phyloP scores from a whole-genome alignment of 306 rosid species.

The Lathyrus aphaca region DNA sequence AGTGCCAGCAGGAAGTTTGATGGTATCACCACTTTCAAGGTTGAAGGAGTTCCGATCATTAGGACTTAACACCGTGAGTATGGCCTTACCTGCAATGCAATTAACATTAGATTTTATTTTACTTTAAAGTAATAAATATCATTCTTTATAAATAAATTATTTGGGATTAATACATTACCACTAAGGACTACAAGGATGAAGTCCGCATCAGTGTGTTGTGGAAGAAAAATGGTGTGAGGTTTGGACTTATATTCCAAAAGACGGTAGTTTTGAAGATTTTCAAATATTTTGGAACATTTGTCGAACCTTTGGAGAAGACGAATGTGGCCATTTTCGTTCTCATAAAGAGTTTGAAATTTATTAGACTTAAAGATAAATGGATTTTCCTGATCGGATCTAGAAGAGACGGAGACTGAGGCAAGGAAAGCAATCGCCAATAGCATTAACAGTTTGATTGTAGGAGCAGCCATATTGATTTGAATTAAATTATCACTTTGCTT shows the following conservation, averaged over 20 bases:
- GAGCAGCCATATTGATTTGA: too few relatives aligned
- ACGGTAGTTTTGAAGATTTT: conserved; percentile 21
- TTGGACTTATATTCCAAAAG: not conserved
- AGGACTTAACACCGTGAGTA: not conserved
- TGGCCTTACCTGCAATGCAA: conserved; percentile 39
- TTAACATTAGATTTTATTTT: too few relatives aligned
- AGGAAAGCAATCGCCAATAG: too few relatives aligned
- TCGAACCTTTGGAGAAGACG: conserved; percentile 36
- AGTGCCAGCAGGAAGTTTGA: conserved; percentile 28
- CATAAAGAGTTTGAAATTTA: not conserved
- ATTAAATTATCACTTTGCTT: too few relatives aligned
- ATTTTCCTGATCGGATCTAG: not conserved
- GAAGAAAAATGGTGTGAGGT: conserved; percentile 42
- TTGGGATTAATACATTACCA: too few relatives aligned
- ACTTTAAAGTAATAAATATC: not conserved
- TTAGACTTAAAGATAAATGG: conserved; percentile 29
- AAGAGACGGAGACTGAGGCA: too few relatives aligned
- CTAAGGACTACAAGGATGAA: too few relatives aligned
- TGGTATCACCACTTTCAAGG: conserved; percentile 32
- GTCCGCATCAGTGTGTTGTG: too few relatives aligned
- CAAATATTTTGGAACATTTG: not conserved
- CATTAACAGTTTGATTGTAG: too few relatives aligned
- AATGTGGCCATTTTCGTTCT: too few relatives aligned
- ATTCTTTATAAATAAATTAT: too few relatives aligned
- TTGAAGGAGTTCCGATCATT: conserved; percentile 8